Conservation (phyloP, 1,284 basidiomycete genomes). For the Ceratobasidium sp. region DNA sequence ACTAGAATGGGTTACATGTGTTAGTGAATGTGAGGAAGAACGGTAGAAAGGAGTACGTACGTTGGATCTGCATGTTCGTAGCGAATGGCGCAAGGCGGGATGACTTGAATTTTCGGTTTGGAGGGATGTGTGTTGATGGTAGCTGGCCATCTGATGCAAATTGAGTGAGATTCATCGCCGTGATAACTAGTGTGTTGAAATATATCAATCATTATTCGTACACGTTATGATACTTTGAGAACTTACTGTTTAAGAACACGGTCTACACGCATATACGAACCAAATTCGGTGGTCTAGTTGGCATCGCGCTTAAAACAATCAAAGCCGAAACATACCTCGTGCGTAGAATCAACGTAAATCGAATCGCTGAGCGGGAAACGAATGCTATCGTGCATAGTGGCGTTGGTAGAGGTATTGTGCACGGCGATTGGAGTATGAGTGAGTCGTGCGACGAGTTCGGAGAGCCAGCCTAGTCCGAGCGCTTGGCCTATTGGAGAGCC, state of each 20-base stretch:
- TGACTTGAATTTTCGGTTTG: conserved; percentile 61
- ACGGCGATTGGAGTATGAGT: conserved; percentile 73
- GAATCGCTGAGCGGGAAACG: conserved; percentile 85
- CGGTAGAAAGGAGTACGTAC: conserved; percentile 57
- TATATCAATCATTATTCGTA: background rate
- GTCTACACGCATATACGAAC: conserved; percentile 49
- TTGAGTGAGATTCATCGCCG: conserved; percentile 61
- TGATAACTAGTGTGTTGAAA: conserved; percentile 61
- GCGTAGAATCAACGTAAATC: conserved; percentile 87
- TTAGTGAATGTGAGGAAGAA: conserved; percentile 5
- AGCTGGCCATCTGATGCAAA: conserved; percentile 75
- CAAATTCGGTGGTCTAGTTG: background rate
- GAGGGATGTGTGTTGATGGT: conserved; percentile 75
- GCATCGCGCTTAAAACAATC: background rate
- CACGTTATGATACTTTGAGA: conserved; percentile 62
- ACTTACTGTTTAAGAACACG: conserved; percentile 51
- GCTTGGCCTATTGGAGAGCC: conserved; percentile 81
- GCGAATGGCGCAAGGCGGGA: conserved; percentile 66
- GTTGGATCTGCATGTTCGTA: conserved; percentile 51
- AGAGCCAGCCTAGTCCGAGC: conserved; percentile 86
- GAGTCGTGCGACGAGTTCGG: conserved; percentile 82
- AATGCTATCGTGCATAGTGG: conserved; percentile 72
- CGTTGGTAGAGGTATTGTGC: conserved; percentile 82
- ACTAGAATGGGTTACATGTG: conserved; percentile 59
- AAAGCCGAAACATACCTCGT: conserved; percentile 65